Base-by-base conservation (phyloP, 2,329 filamentous ascomycete species). In the Aspergillus tamarii region DNA sequence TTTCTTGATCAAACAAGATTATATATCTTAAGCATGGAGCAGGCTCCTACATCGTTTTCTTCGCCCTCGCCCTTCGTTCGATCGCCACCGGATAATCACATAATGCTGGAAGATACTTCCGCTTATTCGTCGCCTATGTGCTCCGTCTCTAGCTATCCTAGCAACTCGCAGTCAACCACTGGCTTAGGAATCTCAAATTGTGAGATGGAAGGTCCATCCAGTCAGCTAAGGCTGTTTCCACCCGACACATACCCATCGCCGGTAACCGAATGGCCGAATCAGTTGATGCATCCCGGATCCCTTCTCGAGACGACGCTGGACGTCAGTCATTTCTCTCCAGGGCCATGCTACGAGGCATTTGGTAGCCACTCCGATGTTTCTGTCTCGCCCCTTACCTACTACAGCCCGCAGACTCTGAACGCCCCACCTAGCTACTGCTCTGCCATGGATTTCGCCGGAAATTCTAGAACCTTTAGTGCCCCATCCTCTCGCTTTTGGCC, bases 111-210 rank as follows among this genome's bases (percentile, higher is more conserved):
- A 39, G 55, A 65, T 48, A 59, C 66, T 36, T 62, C 66, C 21
- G 41, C 63, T 16, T 77, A 75, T 62, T 66, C 73, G 3, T 72
- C 73, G 21, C 66, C 72, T 0, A 57, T 64, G 9, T 66, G 63
- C n/a, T 39, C 64, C n/a, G 58, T 60, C 3, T 48, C 65, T 16
- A 60, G 67, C 59, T 68, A 71, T 57, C 48, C 65, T 56, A 34
- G 61, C 50, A 57, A 62, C 43, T 62, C 70, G 26, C 66, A 70
- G 41, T 60, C 65, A 32, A 26, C 64, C 4, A 55, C 69, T 32
- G 76, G 77, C 11, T 62, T 79, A 30, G 78, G 77, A 2, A 76
- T 79, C 28, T 70, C 73, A 12, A 63, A 70, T 50, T 71, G 70
- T 59, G 69, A 66, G 9, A 65, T 71, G n/a, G 72, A 72, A n/a